A percentile compares a stretch with the other conserved stretches of the same genome.
phyloP scores from a whole-genome alignment of 495 filamentous ascomycete genomes.

The Neurospora sp. region DNA sequence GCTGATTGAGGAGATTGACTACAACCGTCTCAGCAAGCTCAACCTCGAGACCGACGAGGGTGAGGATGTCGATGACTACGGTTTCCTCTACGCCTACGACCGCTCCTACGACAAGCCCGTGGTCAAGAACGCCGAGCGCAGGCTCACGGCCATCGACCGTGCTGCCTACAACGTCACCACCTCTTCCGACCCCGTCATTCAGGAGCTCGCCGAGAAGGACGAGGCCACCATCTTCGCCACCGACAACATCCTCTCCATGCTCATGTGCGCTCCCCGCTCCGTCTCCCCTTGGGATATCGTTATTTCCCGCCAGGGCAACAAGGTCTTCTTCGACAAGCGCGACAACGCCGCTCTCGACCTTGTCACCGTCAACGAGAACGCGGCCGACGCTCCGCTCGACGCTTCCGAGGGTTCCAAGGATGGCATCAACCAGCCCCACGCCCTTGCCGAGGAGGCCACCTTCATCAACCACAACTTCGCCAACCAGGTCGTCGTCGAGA shows the following conservation, averaged over 20 bases:
- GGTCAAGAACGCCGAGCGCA: conserved; percentile 77
- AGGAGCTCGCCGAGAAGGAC: conserved; percentile 92
- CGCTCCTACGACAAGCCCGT: conserved; percentile 85
- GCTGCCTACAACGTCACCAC: conserved; percentile 97
- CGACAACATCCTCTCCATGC: conserved; percentile 93
- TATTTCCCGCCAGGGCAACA: conserved; percentile 80
- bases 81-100: conserved; percentile 97
- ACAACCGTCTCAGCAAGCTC: conserved; percentile 85
- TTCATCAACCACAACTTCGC: conserved; percentile 99
- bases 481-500: conserved; percentile 84
- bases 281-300: conserved; percentile 98
- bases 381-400: conserved; percentile 90
- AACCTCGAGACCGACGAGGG: conserved; percentile 90
- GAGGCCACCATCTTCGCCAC: conserved; percentile 96
- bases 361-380: conserved; percentile 98
- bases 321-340: conserved; percentile 97
- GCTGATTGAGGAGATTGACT: conserved; percentile 96
- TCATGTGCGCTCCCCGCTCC: conserved; percentile 93
- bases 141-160: conserved; percentile 78
- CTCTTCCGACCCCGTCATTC: conserved; percentile 88
- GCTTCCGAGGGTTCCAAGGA: conserved; percentile 89
- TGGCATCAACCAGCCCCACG: conserved; percentile 78
- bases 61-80: conserved; percentile 89
- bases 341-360: conserved; percentile 88
- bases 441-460: conserved; percentile 90